Conservation (phyloP, 306 rosid species). For the Sophora flavescens region DNA sequence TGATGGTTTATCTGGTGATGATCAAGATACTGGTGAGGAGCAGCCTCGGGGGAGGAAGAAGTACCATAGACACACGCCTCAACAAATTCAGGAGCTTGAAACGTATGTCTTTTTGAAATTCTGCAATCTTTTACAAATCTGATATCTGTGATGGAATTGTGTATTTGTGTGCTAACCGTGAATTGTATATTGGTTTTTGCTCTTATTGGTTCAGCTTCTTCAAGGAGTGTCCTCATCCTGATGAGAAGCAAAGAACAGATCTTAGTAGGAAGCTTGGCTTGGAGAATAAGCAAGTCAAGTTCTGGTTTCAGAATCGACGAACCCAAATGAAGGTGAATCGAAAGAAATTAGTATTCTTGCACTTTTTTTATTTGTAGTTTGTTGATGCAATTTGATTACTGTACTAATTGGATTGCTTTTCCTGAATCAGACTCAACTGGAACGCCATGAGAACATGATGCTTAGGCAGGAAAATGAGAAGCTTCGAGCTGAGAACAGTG, state of each 20-base stretch:
- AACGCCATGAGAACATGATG: constrained; percentile 87
- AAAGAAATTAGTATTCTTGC: constrained; percentile 5
- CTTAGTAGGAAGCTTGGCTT: constrained; percentile 75
- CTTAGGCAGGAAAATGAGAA: constrained; percentile 87
- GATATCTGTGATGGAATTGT: neutral
- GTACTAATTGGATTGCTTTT: constrained; percentile 34
- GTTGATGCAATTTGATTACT: constrained; percentile 1
- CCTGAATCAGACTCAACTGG: constrained; percentile 78
- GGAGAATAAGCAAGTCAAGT: constrained; percentile 89
- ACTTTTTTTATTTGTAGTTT: neutral
- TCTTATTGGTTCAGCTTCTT: constrained; percentile 68
- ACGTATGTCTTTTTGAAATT: constrained; percentile 53
- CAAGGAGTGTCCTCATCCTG: constrained; percentile 92
- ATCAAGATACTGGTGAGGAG: constrained; percentile 68
- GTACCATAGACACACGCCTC: constrained; percentile 89
- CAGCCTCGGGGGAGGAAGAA: constrained; percentile 69
- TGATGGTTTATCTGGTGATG: constrained; percentile 84
- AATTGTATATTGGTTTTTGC: neutral
- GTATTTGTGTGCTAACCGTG: constrained; percentile 20
- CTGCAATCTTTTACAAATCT: constrained; percentile 8
- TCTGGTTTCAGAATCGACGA: constrained; percentile 95
- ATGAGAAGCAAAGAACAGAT: constrained; percentile 89
- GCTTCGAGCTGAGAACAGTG: constrained; percentile 79
- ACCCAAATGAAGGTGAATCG: constrained; percentile 89
- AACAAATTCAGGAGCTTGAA: constrained; percentile 90